A percentile compares a stretch with the other conserved stretches of the same genome.
Evolutionary conservation across 2,329 filamentous ascomycete species (phyloP).

Genomic region (Verticillium klebahnii): DNA sequence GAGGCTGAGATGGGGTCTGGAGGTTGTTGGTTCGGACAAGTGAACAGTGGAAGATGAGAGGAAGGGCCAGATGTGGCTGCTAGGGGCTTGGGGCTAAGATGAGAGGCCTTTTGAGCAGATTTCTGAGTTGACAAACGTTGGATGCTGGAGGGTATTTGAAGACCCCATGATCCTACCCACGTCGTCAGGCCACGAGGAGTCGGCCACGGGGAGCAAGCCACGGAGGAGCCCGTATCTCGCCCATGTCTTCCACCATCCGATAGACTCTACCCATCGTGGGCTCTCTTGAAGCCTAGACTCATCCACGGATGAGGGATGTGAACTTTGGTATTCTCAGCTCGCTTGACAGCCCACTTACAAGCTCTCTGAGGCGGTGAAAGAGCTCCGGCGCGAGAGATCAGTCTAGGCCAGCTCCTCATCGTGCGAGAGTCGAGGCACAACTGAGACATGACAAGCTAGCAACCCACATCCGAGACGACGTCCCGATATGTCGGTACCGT

Average conservation of each 20-base stretch:
- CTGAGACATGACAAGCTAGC: neutral
- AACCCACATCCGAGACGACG: neutral
- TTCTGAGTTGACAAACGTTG: neutral
- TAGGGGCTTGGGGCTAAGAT: neutral
- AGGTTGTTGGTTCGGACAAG: neutral
- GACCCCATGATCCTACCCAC: neutral
- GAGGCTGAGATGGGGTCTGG: slow-evolving; percentile 2
- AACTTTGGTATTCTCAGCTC: neutral
- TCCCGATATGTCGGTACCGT: neutral
- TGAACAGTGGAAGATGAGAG: neutral
- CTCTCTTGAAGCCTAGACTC: neutral
- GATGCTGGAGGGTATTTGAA: slow-evolving; percentile 6
- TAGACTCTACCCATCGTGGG: neutral
- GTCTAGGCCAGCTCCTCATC: neutral
- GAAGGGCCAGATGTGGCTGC: neutral
- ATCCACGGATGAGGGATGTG: neutral
- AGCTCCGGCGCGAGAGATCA: neutral
- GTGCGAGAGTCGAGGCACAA: neutral
- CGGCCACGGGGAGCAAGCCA: neutral
- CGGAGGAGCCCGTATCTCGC: neutral
- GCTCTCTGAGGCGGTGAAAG: neutral
- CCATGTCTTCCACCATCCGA: neutral
- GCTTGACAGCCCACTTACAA: neutral
- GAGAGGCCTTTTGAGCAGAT: slow-evolving; percentile 1
- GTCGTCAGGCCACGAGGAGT: neutral